These are phyloP conservation scores for Colletotrichum paranaense DNA, from an alignment of 2,329 filamentous ascomycete genomes.

Conservation along the genomic window DNA sequence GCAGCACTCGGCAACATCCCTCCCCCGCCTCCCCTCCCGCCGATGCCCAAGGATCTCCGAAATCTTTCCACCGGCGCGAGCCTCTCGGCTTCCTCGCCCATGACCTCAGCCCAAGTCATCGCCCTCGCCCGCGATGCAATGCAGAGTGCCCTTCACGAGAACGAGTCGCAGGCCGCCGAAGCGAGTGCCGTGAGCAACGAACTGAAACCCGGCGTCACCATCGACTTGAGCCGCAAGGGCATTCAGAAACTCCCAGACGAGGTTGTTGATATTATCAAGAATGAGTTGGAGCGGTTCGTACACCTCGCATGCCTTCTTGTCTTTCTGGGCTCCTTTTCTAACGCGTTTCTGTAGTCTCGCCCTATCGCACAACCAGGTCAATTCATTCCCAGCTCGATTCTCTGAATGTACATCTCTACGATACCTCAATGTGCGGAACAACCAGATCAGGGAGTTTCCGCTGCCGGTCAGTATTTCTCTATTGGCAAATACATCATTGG, in stretches of 20 bases:
- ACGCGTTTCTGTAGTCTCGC: conserved; percentile 68
- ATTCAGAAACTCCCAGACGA: conserved; percentile 79
- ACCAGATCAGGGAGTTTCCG: conserved; percentile 74
- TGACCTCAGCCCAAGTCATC: conserved; percentile 73
- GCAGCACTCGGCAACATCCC: conserved; percentile 52
- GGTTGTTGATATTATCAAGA: conserved; percentile 79
- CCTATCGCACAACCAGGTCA: conserved; percentile 82
- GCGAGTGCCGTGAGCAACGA: conserved; percentile 69
- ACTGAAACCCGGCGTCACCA: conserved; percentile 78
- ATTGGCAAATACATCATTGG: not conserved
- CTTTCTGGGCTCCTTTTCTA: conserved; percentile 5
- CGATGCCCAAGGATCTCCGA: conserved; percentile 58
- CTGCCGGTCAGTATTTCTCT: conserved; percentile 57
- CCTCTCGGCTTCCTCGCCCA: conserved; percentile 61
- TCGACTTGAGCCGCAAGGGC: conserved; percentile 81
- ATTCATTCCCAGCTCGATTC: conserved; percentile 76
- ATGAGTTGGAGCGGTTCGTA: conserved; percentile 76
- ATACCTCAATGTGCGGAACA: conserved; percentile 85
- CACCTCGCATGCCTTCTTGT: conserved; percentile 10
- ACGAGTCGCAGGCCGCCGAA: conserved; percentile 71
- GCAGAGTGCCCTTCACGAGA: conserved; percentile 73
- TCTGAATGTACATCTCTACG: conserved; percentile 81
- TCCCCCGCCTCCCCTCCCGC: conserved; percentile 54
- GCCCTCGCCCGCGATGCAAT: conserved; percentile 74
- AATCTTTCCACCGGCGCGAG: conserved; percentile 58